Percentiles rank a stretch among this genome's conserved stretches.
Evolutionary conservation across 768 basidiomycete genomes (phyloP).

Genomic region (Serpula lacrymans): DNA sequence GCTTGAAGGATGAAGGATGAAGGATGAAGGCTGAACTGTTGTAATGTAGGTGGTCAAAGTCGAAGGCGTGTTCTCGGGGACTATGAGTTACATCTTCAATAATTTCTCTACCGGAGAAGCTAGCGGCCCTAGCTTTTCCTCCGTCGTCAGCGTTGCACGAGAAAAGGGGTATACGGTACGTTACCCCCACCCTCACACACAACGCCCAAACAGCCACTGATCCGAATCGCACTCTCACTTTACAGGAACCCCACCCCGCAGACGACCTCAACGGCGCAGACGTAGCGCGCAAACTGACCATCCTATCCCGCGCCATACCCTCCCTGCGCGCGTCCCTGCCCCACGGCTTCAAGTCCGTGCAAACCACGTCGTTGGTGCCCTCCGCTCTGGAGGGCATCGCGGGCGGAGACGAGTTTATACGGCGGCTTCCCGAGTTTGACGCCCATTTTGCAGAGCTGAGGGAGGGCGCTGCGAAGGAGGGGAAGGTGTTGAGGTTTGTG

Average conservation of each 20-base stretch:
- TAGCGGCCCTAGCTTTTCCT: conserved; percentile 77
- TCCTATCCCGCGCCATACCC: conserved; percentile 80
- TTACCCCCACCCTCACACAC: neutral
- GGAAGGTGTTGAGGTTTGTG: conserved; percentile 89
- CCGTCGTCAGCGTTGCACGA: conserved; percentile 83
- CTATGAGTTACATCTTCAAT: conserved; percentile 99
- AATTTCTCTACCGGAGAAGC: conserved; percentile 75
- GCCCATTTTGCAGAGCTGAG: conserved; percentile 71
- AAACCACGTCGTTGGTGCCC: conserved; percentile 85
- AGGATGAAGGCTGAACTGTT: neutral
- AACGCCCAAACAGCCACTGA: neutral
- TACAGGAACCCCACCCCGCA: conserved; percentile 92
- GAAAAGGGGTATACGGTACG: conserved; percentile 92
- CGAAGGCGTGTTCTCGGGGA: conserved; percentile 97
- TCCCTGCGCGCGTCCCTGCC: conserved; percentile 51
- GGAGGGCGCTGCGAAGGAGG: conserved; percentile 71
- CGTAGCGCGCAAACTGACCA: conserved; percentile 95
- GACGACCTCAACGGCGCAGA: conserved; percentile 97
- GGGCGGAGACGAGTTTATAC: conserved; percentile 81
- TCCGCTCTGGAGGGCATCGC: conserved; percentile 59
- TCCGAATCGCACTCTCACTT: neutral
- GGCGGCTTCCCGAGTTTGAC: conserved; percentile 79
- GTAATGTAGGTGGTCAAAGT: conserved; percentile 70
- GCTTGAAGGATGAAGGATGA: neutral
- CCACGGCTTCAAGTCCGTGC: conserved; percentile 77